Evolutionary conservation across 805 yeast species (phyloP), one percentile per base, ranked within the genome.

Genomic region (Hanseniaspora vineae): DNA sequence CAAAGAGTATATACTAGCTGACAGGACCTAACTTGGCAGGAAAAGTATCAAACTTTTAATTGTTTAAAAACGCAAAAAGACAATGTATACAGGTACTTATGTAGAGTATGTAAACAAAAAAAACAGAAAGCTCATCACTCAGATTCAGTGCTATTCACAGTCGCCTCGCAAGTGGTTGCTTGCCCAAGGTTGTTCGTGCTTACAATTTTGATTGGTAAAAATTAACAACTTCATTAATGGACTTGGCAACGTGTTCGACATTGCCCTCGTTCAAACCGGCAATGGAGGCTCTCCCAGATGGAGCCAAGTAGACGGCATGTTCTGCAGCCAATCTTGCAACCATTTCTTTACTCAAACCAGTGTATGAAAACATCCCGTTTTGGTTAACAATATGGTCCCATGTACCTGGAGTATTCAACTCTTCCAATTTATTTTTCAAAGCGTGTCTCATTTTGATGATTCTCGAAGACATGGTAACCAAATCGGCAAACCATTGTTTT

Each of bases 321-420:
- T 81, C 76, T 49, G 73, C 62, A 58, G 86, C 95, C 52, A 89
- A 72, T 54, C 84, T 74, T 46, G 73, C 75, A 48, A 84, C 95
- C 78, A 86, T 90, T 32, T 76, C 81, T 31, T 82, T 70, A 6
- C 75, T 67, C 57, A 90, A 74, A 1, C 96, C 98, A 31, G 97
- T 90, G 69, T 81, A 90, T 35, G 96, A 87, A 65, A 90, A 90
- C 97, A 90, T 90, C 57, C 98, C 98, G 52, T 85, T 83, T 71
- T 92, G 98, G 53, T 73, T 71, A 44, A 80, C 81, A 58, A 90
- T 85, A 67, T 90, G 97, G 55, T 78, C 83, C 97, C 97, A 90
- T 57, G 72, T 76, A 44, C 96, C 96, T 31, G 96, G 95, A 20
- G 97, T 87, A 19, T 68, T 67, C 52, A 85, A 76, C 46, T 66